Conservation (phyloP, 148 eudicot genomes). For the Vaccinium myrtillus region DNA sequence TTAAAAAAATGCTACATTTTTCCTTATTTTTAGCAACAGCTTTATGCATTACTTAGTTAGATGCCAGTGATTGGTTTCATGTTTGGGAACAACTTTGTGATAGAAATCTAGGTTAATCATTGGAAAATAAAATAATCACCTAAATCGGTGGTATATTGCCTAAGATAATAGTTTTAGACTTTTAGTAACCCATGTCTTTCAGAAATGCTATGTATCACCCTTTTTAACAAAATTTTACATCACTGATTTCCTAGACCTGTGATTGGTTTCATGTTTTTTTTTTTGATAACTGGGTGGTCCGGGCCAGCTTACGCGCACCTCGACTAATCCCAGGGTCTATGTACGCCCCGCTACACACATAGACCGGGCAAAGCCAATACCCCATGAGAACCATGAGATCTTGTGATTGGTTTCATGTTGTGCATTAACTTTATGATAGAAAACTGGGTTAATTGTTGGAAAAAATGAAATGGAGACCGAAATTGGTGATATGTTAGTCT, state of each 20-base stretch:
- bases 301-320: too few species aligned
- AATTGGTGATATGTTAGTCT: neutral
- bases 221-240: too few species aligned
- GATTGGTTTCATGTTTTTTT: neutral
- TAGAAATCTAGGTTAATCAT: neutral
- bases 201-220: too few species aligned
- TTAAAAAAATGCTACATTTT: neutral
- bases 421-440: neutral
- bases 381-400: too few species aligned
- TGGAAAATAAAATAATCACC: neutral
- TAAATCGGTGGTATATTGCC: neutral
- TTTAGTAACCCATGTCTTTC: too few species aligned
- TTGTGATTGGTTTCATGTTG: neutral
- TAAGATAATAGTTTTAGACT: neutral
- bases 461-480: neutral
- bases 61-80: neutral
- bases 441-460: neutral
- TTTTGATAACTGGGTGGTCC: too few species aligned
- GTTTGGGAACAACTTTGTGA: neutral
- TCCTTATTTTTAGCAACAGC: neutral
- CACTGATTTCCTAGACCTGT: neutral
- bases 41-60: neutral
- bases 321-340: too few species aligned
- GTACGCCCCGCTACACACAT: too few species aligned
- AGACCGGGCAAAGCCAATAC: too few species aligned